Evolutionary conservation across 192 early-diverging fungal species (phyloP), one percentile per base, ranked within the genome.

Genomic region (Entomortierella chlamydospora): DNA sequence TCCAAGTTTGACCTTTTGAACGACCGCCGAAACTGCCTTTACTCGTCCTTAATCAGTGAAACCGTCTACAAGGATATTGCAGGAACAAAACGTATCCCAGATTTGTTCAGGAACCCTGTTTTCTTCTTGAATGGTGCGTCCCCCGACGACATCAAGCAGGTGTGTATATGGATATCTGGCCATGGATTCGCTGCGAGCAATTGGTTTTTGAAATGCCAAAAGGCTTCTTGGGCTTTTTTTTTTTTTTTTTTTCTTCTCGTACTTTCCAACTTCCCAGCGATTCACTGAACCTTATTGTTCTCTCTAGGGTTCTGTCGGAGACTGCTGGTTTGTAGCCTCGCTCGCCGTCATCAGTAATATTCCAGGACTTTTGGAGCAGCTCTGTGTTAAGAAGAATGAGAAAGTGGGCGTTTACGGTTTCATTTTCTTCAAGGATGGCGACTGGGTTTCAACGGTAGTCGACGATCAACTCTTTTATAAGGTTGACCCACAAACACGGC

Each of bases 351-450:
- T 84, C 13, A 45, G 84, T 20, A 86, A 83, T 23, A 83, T 84
- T 45, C 82, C 87, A 26, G 72, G 69, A 28, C 60, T 87, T 8
- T 49, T 88, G 31, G 66, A 77, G 57, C 74, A 76, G 13, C 72
- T 85, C 33, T 89, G 88, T 51, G 87, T 88, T 8, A 86, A 86
- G 25, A 78, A 84, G 33, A 81, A 88, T 52, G 86, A 88, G 39
- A 11, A 84, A 52, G 83, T 88, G 23, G 86, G 87, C 28, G 84
- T 86, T 12, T 88, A 88, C 54, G 87, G 87, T 34, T 88, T 88
- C 61, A 83, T 88, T 31, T 88, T 88, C 69, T 88, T 87, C 77
- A 72, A 83, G 45, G 87, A 88, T 62, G 86, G 86, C 43, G 81
- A 88, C 58, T 88, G 87, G 87, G 69, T 84, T 4, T 81, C 87